Conservation (phyloP, 306 rosid genomes). For the Cicer judaicum region DNA sequence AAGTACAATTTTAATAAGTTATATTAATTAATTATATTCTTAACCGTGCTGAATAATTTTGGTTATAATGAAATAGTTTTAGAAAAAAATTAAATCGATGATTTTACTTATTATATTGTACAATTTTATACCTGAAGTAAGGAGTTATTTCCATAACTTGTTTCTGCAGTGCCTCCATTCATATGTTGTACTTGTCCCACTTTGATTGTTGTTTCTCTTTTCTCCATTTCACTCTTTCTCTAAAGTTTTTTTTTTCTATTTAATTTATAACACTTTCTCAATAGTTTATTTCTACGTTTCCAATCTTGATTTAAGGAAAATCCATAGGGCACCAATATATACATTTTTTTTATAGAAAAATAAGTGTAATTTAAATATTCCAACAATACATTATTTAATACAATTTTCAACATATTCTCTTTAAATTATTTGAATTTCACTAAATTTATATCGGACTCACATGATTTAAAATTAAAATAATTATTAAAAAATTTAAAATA, state of each 20-base stretch:
- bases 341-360: no score
- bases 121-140: slow-evolving; percentile 31
- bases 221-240: background rate
- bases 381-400: no score
- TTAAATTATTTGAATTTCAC: no score
- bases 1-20: no score
- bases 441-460: no score
- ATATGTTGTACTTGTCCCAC: slow-evolving; percentile 42
- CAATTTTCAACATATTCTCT: no score
- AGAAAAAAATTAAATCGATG: background rate
- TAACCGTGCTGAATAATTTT: background rate
- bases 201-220: slow-evolving; percentile 11
- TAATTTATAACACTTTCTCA: no score
- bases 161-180: slow-evolving; percentile 44
- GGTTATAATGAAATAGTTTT: background rate
- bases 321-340: background rate
- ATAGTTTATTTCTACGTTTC: background rate
- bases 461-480: no score
- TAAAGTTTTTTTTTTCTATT: no score
- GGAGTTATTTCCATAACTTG: slow-evolving; percentile 41
- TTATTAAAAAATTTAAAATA: no score
- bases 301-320: background rate
- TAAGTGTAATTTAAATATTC: no score
- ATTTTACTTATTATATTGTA: background rate
- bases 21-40: no score